Conservation (phyloP, 2,329 filamentous ascomycete genomes). For the Fusarium sp. region DNA sequence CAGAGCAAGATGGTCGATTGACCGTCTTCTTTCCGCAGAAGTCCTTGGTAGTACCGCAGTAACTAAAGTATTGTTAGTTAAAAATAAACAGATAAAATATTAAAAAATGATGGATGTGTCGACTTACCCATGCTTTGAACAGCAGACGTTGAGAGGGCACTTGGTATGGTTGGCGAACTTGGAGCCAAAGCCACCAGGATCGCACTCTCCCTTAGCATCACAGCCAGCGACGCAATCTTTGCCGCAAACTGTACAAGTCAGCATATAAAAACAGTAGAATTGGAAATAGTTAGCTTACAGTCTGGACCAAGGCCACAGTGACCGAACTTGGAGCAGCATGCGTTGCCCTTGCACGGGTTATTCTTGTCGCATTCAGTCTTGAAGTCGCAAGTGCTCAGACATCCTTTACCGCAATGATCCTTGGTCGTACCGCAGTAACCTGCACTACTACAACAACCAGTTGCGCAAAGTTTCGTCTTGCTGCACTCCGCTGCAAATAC, state of each 20-base stretch:
- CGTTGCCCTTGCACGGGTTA: conserved; percentile 47
- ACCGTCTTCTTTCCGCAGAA: background rate
- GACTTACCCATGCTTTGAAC: background rate
- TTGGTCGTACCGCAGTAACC: conserved; percentile 42
- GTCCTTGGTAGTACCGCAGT: background rate
- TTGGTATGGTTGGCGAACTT: background rate
- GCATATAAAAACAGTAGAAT: background rate
- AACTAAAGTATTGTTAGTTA: background rate
- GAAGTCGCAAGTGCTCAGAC: conserved; percentile 42
- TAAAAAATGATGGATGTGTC: background rate
- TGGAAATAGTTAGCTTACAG: conserved; percentile 13
- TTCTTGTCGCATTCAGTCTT: conserved; percentile 46
- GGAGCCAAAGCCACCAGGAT: background rate
- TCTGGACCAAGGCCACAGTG: conserved; percentile 45
- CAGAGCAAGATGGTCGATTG: background rate
- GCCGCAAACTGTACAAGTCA: conserved; percentile 1
- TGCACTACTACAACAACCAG: conserved; percentile 35
- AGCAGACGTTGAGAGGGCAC: background rate
- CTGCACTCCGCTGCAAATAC: conserved; percentile 6
- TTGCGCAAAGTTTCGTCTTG: conserved; percentile 26
- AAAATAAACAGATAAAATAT: background rate
- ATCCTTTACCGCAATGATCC: conserved; percentile 10
- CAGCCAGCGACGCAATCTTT: conserved; percentile 38
- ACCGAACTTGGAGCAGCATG: conserved; percentile 46
- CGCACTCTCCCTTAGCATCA: conserved; percentile 32